A percentile compares a stretch with the other conserved stretches of the same genome.
Evolutionary conservation across 2,329 filamentous ascomycete species (phyloP).

Genomic region (Pseudogymnoascus sp.): DNA sequence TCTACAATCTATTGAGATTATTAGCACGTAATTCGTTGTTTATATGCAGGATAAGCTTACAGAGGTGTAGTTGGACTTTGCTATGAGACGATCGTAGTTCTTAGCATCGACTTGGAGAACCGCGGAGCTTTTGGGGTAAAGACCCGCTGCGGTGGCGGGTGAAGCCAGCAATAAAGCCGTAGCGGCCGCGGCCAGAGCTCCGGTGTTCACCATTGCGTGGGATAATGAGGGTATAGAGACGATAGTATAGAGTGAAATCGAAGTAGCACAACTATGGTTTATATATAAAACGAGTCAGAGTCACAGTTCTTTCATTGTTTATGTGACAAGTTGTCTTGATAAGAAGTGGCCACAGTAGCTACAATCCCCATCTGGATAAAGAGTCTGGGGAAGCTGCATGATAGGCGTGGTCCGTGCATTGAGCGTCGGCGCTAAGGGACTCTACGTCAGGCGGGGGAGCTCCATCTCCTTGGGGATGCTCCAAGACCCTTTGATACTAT

Average conservation of each 20-base stretch:
- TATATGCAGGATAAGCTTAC: conserved; percentile 43
- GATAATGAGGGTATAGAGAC: neutral
- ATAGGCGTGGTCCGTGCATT: neutral
- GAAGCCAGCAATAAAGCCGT: conserved; percentile 58
- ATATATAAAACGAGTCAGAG: conserved; percentile 1
- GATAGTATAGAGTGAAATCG: neutral
- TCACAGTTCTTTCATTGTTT: conserved; percentile 2
- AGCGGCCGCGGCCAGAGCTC: conserved; percentile 45
- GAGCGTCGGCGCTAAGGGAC: neutral
- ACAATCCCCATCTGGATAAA: conserved; percentile 3
- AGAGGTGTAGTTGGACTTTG: conserved; percentile 83
- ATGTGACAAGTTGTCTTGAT: conserved; percentile 2
- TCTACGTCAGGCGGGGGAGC: conserved; percentile 8
- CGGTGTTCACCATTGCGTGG: conserved; percentile 44
- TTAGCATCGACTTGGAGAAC: conserved; percentile 75
- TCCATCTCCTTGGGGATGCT: neutral
- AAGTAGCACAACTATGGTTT: neutral
- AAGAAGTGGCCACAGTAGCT: conserved; percentile 8
- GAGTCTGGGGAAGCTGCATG: conserved; percentile 8
- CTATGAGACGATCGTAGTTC: conserved; percentile 74
- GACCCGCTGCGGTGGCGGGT: conserved; percentile 56
- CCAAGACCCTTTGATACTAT: neutral
- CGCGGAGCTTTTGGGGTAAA: conserved; percentile 81
- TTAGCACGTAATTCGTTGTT: conserved; percentile 17
- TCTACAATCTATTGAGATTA: conserved; percentile 48